These are phyloP conservation scores for Phytopythium helicoides DNA, from an alignment of 352 stramenopile species.

Conservation along the genomic window DNA sequence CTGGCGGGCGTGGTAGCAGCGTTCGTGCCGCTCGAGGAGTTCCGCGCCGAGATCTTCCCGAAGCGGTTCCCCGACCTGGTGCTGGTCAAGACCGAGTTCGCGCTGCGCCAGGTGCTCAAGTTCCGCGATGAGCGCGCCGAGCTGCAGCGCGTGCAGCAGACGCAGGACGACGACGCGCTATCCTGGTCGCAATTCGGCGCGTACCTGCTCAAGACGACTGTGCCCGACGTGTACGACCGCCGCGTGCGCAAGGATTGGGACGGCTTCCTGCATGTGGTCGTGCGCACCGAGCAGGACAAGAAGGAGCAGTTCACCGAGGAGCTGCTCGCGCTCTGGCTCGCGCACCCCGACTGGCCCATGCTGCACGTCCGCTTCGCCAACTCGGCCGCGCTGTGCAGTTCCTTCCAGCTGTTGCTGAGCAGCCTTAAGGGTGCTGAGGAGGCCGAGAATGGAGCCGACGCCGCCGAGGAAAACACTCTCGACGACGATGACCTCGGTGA, in stretches of 20 bases:
- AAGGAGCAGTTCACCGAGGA: conserved; percentile 68
- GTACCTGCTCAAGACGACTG: conserved; percentile 53
- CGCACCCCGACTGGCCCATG: conserved; percentile 60
- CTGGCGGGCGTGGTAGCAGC: conserved; percentile 31
- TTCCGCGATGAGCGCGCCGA: conserved; percentile 55
- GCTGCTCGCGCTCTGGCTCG: conserved; percentile 48
- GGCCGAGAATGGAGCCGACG: conserved; percentile 17
- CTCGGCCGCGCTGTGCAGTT: conserved; percentile 46
- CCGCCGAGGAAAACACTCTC: conserved; percentile 16
- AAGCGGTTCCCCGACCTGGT: conserved; percentile 54
- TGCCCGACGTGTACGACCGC: conserved; percentile 62
- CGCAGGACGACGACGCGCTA: conserved; percentile 15
- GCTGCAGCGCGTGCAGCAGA: conserved; percentile 28
- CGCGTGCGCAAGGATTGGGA: conserved; percentile 67
- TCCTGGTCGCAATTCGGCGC: conserved; percentile 57
- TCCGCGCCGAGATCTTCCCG: conserved; percentile 36
- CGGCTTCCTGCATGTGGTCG: conserved; percentile 68
- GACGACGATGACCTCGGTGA: conserved; percentile 14
- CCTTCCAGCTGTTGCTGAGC: conserved; percentile 45
- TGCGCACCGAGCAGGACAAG: conserved; percentile 43
- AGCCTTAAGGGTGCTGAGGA: conserved; percentile 34
- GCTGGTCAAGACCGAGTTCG: conserved; percentile 64
- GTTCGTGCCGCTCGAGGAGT: conserved; percentile 26
- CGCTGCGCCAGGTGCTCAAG: conserved; percentile 46
- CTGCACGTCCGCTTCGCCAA: conserved; percentile 56